Percentiles rank a stretch among this genome's conserved stretches.
These are phyloP conservation scores for Agaricus blazei DNA, from an alignment of 768 basidiomycete genomes.

Conservation along the genomic window DNA sequence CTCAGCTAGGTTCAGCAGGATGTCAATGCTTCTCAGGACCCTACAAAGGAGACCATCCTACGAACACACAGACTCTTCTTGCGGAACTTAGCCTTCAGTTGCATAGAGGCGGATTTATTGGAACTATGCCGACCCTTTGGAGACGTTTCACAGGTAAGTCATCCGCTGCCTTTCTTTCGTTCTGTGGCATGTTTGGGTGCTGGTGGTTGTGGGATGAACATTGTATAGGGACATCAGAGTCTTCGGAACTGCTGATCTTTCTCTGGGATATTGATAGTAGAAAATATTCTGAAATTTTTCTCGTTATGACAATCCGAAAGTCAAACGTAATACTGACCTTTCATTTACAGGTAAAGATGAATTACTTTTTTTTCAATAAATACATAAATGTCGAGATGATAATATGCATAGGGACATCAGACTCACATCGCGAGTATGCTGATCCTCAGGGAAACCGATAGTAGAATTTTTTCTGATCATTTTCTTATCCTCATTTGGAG, in stretches of 20 bases:
- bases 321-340: slow-evolving; percentile 13
- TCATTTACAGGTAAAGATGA: slow-evolving; percentile 32
- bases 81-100: slow-evolving; percentile 91
- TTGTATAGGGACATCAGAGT: slow-evolving; percentile 57
- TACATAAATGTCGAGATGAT: slow-evolving; percentile 27
- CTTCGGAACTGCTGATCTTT: slow-evolving; percentile 29
- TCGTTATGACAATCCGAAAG: neutral
- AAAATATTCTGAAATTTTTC: slow-evolving; percentile 35
- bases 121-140: slow-evolving; percentile 68
- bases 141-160: slow-evolving; percentile 67
- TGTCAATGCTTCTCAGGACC: slow-evolving; percentile 25
- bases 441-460: slow-evolving; percentile 57
- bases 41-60: slow-evolving; percentile 50
- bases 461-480: slow-evolving; percentile 38
- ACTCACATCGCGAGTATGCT: slow-evolving; percentile 47
- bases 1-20: slow-evolving; percentile 6
- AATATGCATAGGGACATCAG: slow-evolving; percentile 62
- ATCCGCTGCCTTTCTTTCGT: slow-evolving; percentile 7
- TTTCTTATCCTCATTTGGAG: neutral
- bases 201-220: slow-evolving; percentile 33
- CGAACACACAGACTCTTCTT: slow-evolving; percentile 82
- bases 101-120: slow-evolving; percentile 64
- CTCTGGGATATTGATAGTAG: slow-evolving; percentile 54
- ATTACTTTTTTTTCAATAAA: slow-evolving; percentile 1
- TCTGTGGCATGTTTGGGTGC: slow-evolving; percentile 3